Evolutionary conservation across 2,329 filamentous ascomycete genomes (phyloP).

Genomic region (Aspergillus persii): DNA sequence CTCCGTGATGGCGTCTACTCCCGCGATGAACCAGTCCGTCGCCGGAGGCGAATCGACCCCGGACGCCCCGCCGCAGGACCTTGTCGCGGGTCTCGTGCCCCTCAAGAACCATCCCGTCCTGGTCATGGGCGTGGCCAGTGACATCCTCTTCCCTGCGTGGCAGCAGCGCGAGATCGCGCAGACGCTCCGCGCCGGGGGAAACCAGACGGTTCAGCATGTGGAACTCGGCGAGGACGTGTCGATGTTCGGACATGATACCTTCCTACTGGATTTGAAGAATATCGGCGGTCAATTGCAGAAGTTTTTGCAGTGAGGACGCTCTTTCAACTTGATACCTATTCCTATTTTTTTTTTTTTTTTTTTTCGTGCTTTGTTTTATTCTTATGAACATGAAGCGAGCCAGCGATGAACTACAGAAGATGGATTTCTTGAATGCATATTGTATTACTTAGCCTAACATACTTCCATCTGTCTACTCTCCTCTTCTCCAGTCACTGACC

Average conservation of each 20-base stretch:
- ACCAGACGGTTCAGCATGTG: conserved; percentile 77
- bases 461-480: not conserved
- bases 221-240: conserved; percentile 94
- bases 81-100: conserved; percentile 70
- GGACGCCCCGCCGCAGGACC: conserved; percentile 67
- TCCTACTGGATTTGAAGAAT: conserved; percentile 86
- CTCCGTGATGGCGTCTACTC: conserved; percentile 46
- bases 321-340: not conserved
- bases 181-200: conserved; percentile 73
- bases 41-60: conserved; percentile 17
- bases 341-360: not conserved
- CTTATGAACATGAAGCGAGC: not conserved
- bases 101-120: conserved; percentile 76
- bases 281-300: conserved; percentile 79
- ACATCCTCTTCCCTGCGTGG: conserved; percentile 97
- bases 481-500: not conserved
- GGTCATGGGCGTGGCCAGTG: conserved; percentile 90
- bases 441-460: not conserved
- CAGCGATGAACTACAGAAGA: not conserved
- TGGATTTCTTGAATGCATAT: not conserved
- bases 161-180: conserved; percentile 93
- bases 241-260: conserved; percentile 94
- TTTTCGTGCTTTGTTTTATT: not conserved
- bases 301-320: conserved; percentile 63
- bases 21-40: conserved; percentile 32